These are phyloP conservation scores for Fusarium falciforme DNA, from an alignment of 2,329 filamentous ascomycete genomes.

Conservation along the genomic window DNA sequence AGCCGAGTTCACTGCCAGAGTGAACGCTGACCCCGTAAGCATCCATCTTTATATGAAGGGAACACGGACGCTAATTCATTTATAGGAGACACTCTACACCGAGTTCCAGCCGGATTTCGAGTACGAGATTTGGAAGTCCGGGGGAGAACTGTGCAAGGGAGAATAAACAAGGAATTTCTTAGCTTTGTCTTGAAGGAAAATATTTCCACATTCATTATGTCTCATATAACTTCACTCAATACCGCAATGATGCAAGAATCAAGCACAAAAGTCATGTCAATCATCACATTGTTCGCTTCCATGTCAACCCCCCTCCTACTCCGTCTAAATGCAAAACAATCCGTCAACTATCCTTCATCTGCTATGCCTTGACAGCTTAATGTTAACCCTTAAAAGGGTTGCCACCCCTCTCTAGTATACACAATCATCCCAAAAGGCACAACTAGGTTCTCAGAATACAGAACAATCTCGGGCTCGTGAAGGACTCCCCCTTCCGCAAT, in stretches of 20 bases:
- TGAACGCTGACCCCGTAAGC: conserved; percentile 42
- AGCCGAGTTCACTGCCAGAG: conserved; percentile 50
- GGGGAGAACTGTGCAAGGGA: conserved; percentile 36
- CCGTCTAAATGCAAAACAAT: not conserved
- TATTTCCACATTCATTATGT: not conserved
- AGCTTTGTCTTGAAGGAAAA: not conserved
- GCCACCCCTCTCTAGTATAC: not conserved
- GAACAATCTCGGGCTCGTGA: not conserved
- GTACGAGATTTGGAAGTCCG: conserved; percentile 45
- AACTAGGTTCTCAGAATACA: not conserved
- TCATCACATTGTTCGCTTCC: not conserved
- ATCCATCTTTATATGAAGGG: not conserved
- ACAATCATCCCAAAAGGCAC: not conserved
- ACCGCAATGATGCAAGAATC: not conserved
- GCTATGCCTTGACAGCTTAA: not conserved
- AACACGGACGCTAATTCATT: too few relatives aligned
- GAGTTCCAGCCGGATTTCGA: conserved; percentile 47
- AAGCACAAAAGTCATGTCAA: not conserved
- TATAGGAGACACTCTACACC: conserved; percentile 43
- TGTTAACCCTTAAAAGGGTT: not conserved
- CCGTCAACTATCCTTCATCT: not conserved
- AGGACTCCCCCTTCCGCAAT: not conserved
- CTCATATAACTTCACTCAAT: not conserved
- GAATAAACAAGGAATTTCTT: not conserved
- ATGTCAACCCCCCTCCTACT: not conserved